A percentile compares a stretch with the other conserved stretches of the same genome.
Conservation (phyloP, 116 monocot genomes). For the Posidonia oceanica region DNA sequence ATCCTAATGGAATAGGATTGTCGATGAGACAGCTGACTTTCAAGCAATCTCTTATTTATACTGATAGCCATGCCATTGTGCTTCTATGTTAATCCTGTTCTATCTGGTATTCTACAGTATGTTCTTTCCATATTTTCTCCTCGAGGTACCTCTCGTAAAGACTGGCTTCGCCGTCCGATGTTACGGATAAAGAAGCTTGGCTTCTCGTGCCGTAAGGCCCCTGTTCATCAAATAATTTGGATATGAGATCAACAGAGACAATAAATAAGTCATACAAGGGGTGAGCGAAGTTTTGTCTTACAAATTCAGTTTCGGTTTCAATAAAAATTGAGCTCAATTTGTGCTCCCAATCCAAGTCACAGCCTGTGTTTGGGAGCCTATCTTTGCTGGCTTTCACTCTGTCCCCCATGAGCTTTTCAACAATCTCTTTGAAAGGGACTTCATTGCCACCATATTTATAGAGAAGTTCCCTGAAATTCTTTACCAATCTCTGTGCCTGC, state of each 20-base stretch:
- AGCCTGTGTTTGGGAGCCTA: constrained; percentile 60
- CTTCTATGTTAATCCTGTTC: not conserved
- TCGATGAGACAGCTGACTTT: not conserved
- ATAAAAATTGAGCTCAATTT: constrained; percentile 68
- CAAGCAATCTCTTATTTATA: not conserved
- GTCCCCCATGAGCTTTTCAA: constrained; percentile 61
- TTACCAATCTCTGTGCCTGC: constrained; percentile 40
- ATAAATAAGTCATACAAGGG: no score
- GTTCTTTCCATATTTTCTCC: constrained; percentile 64
- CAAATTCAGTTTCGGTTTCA: constrained; percentile 46
- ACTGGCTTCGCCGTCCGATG: constrained; percentile 29
- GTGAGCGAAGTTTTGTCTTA: constrained; percentile 5
- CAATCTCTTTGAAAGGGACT: constrained; percentile 35
- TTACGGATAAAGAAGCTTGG: constrained; percentile 39
- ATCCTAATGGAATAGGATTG: no score
- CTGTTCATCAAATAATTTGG: constrained; percentile 10
- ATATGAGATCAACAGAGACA: no score
- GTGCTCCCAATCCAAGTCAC: constrained; percentile 47
- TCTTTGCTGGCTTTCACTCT: constrained; percentile 37
- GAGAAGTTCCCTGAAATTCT: constrained; percentile 41
- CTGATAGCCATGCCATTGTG: not conserved
- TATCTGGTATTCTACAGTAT: constrained; percentile 42
- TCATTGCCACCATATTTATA: constrained; percentile 26
- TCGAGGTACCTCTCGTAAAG: constrained; percentile 80
- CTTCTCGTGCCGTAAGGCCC: constrained; percentile 81